A percentile compares a stretch with the other conserved stretches of the same genome.
These are phyloP conservation scores for Zangia roseola DNA, from an alignment of 768 basidiomycete species.

Conservation along the genomic window DNA sequence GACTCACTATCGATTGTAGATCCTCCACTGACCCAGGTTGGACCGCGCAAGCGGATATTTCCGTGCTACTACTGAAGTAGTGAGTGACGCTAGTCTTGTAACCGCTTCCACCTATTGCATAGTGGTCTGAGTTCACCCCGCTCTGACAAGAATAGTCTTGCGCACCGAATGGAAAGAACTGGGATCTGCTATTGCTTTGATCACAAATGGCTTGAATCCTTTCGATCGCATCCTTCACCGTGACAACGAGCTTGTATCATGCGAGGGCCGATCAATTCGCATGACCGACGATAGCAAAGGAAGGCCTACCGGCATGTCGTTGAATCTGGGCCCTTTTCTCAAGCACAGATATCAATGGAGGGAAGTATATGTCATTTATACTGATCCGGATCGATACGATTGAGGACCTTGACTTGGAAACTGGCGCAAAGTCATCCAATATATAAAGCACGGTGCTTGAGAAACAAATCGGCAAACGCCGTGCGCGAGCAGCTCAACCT, in stretches of 20 bases:
- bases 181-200: conserved; percentile 1
- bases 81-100: conserved; percentile 13
- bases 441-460: no score
- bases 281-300: background rate
- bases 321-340: background rate
- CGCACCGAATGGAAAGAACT: conserved; percentile 10
- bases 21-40: conserved; percentile 14
- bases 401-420: no score
- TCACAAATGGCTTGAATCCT: conserved; percentile 3
- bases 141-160: background rate
- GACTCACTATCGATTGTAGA: conserved; percentile 6
- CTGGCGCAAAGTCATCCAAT: no score
- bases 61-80: conserved; percentile 14
- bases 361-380: background rate
- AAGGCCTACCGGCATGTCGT: background rate
- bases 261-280: background rate
- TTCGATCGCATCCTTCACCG: conserved; percentile 1
- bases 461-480: no score
- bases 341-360: background rate
- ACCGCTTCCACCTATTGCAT: conserved; percentile 10
- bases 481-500: no score
- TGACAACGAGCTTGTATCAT: no score
- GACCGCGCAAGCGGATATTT: conserved; percentile 7
- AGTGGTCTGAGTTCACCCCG: background rate
- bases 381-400: background rate